phyloP scores from a whole-genome alignment of 2,329 filamentous ascomycete genomes.

The Botrytis pseudocinerea region DNA sequence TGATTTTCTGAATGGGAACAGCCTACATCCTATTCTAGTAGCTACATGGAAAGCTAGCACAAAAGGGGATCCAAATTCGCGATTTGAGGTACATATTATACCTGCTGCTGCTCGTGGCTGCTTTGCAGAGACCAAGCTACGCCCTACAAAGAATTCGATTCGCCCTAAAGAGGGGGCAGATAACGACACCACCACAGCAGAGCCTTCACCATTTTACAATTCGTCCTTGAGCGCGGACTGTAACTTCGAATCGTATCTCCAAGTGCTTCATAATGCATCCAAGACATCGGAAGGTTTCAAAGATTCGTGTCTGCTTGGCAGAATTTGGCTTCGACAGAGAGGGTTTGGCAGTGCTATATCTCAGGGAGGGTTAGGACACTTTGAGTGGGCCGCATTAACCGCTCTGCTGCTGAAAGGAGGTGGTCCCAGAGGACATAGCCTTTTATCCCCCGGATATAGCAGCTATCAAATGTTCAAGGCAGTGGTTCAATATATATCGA shows the following conservation, averaged over 20 bases:
- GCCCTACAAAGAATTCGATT: slow-evolving; percentile 69
- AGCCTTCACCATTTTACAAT: slow-evolving; percentile 83
- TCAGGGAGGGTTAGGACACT: slow-evolving; percentile 84
- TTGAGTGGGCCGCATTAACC: slow-evolving; percentile 84
- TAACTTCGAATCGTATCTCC: slow-evolving; percentile 72
- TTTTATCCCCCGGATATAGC: slow-evolving; percentile 79
- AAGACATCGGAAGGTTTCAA: slow-evolving; percentile 60
- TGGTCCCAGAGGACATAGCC: slow-evolving; percentile 66
- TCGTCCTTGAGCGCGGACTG: slow-evolving; percentile 78
- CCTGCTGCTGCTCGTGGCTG: slow-evolving; percentile 68
- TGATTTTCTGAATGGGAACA: slow-evolving; percentile 69
- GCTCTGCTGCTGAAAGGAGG: slow-evolving; percentile 80
- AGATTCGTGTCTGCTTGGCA: slow-evolving; percentile 83
- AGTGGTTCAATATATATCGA: slow-evolving; percentile 80
- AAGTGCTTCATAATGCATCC: slow-evolving; percentile 68
- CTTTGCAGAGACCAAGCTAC: slow-evolving; percentile 71
- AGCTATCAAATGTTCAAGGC: slow-evolving; percentile 95
- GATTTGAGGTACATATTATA: slow-evolving; percentile 71
- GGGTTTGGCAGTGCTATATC: slow-evolving; percentile 72
- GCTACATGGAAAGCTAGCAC: slow-evolving; percentile 43
- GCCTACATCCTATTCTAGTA: slow-evolving; percentile 68
- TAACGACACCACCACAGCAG: slow-evolving; percentile 43
- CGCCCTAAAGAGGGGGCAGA: slow-evolving; percentile 53
- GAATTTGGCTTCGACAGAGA: slow-evolving; percentile 85
- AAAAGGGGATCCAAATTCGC: slow-evolving; percentile 44